A percentile compares a stretch with the other conserved stretches of the same genome.
phyloP scores from a whole-genome alignment of 805 yeast genomes.

The Schwanniomyces occidentalis region DNA sequence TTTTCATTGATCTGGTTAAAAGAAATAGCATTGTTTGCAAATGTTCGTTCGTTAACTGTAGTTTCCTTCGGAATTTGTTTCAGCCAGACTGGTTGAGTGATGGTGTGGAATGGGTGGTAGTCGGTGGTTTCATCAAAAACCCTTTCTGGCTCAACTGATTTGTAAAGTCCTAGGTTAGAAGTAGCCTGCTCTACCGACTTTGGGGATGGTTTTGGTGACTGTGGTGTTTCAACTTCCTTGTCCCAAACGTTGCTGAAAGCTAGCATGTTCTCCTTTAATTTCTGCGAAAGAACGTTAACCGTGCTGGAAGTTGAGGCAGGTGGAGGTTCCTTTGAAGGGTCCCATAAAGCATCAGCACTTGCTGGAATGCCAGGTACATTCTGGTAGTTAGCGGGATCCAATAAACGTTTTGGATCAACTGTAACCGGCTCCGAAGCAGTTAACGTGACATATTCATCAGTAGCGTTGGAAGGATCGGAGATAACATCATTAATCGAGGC shows the following conservation, averaged over 20 bases:
- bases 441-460: too few species aligned
- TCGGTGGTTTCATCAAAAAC: slow-evolving; percentile 28
- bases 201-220: too few species aligned
- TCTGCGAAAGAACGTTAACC: too few species aligned
- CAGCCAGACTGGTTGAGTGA: neutral
- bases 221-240: slow-evolving; percentile 2
- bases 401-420: slow-evolving; percentile 23
- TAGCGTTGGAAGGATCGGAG: slow-evolving; percentile 1
- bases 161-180: neutral
- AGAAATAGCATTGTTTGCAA: slow-evolving; percentile 1
- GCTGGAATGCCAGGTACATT: slow-evolving; percentile 5
- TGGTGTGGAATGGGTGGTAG: slow-evolving; percentile 20
- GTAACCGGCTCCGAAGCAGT: too few species aligned
- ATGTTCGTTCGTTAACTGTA: neutral
- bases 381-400: slow-evolving; percentile 32
- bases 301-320: slow-evolving; percentile 22
- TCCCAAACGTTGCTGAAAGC: slow-evolving; percentile 31
- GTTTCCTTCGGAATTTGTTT: too few species aligned
- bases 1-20: slow-evolving; percentile 10
- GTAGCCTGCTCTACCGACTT: neutral
- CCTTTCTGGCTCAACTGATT: slow-evolving; percentile 24
- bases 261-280: slow-evolving; percentile 15
- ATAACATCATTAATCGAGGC: slow-evolving; percentile 21
- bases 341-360: slow-evolving; percentile 37
- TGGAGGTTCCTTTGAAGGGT: slow-evolving; percentile 45